Evolutionary conservation across 1,139 yeast species (phyloP).

Genomic region (Petasospora rhodanensis): DNA sequence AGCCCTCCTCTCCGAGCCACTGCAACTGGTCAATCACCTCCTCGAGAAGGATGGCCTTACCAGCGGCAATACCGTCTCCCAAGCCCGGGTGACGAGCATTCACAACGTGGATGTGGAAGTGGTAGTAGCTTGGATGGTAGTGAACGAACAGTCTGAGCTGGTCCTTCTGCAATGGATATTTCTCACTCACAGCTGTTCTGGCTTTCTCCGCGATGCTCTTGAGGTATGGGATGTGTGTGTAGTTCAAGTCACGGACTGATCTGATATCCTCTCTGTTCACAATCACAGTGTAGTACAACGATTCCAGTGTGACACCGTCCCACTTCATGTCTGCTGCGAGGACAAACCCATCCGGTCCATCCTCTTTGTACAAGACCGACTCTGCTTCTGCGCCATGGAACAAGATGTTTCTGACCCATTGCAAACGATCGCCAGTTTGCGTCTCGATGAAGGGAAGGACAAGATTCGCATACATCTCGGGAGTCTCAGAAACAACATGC

Average conservation of each 20-base stretch:
- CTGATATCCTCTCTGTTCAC: slow-evolving; percentile 67
- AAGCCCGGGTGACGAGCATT: slow-evolving; percentile 68
- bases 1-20: slow-evolving; percentile 47
- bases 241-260: slow-evolving; percentile 69
- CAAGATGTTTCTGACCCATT: slow-evolving; percentile 89
- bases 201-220: slow-evolving; percentile 41
- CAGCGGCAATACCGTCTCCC: slow-evolving; percentile 68
- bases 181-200: slow-evolving; percentile 41
- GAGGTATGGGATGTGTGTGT: slow-evolving; percentile 55
- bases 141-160: slow-evolving; percentile 74
- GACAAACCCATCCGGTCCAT: slow-evolving; percentile 52
- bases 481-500: slow-evolving; percentile 74
- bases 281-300: slow-evolving; percentile 75
- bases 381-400: slow-evolving; percentile 84
- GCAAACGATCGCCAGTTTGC: slow-evolving; percentile 71
- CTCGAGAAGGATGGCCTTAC: slow-evolving; percentile 78
- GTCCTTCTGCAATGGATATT: slow-evolving; percentile 48
- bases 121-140: slow-evolving; percentile 95
- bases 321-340: slow-evolving; percentile 85
- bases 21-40: slow-evolving; percentile 73
- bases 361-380: slow-evolving; percentile 57
- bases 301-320: slow-evolving; percentile 70
- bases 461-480: slow-evolving; percentile 55
- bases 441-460: slow-evolving; percentile 75
- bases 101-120: slow-evolving; percentile 90